Conservation (phyloP, 2,329 filamentous ascomycete species). For the Colletotrichum godetiae region DNA sequence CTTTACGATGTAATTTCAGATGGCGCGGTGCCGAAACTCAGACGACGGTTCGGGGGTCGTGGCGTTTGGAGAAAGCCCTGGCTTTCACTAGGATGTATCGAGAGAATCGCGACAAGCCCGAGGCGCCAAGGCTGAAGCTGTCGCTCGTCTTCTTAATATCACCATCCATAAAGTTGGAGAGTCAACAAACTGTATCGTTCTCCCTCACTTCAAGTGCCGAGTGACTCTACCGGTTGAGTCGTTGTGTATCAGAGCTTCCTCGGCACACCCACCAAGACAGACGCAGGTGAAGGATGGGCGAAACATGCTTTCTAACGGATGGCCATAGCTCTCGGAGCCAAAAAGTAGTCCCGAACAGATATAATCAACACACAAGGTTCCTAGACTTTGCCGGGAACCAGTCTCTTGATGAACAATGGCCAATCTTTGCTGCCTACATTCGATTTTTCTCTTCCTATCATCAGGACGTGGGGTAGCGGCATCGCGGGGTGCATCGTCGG, state of each 20-base stretch:
- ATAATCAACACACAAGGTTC: background rate
- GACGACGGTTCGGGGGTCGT: conserved; percentile 15
- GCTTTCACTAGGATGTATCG: background rate
- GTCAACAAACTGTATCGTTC: background rate
- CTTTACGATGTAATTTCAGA: background rate
- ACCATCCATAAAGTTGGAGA: background rate
- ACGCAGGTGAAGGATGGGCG: background rate
- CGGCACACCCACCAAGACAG: background rate
- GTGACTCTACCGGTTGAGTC: background rate
- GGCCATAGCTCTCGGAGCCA: conserved; percentile 16
- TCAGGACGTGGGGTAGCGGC: background rate
- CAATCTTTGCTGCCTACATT: background rate
- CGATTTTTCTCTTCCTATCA: background rate
- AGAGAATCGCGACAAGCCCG: conserved; percentile 4
- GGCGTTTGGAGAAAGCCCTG: conserved; percentile 14
- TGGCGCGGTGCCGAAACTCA: conserved; percentile 30
- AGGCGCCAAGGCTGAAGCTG: background rate
- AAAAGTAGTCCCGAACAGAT: conserved; percentile 23
- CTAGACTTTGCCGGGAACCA: background rate
- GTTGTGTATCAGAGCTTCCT: background rate
- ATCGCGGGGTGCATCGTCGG: background rate
- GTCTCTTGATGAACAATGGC: background rate
- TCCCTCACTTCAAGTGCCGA: background rate
- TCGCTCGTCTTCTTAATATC: background rate
- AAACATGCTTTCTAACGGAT: background rate